A percentile compares a stretch with the other conserved stretches of the same genome.
These are phyloP conservation scores for Plantago ovata DNA, from an alignment of 257 asterid genomes.

Conservation along the genomic window DNA sequence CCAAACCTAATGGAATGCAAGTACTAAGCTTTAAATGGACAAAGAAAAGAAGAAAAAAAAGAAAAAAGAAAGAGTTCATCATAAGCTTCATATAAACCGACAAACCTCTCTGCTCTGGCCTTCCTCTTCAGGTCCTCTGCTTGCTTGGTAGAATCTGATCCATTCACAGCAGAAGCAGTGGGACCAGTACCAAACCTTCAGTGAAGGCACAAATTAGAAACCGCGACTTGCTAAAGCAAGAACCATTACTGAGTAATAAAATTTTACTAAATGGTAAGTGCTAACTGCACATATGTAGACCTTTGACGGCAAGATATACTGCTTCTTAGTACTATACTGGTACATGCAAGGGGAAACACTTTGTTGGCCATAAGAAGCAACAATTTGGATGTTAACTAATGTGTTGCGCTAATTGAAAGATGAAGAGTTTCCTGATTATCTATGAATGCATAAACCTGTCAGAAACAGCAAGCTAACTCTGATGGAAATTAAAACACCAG, in stretches of 20 bases:
- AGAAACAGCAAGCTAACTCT: too few relatives aligned
- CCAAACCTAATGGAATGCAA: constrained; percentile 59
- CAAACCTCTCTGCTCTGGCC: constrained; percentile 96
- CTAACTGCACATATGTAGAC: background rate
- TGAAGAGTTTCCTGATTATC: too few relatives aligned
- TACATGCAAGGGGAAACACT: too few relatives aligned
- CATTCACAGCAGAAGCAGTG: constrained; percentile 34
- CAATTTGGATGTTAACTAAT: too few relatives aligned
- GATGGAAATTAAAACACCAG: too few relatives aligned
- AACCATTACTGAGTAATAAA: background rate
- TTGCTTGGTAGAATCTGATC: constrained; percentile 47
- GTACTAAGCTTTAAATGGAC: background rate
- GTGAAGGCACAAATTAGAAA: constrained; percentile 9
- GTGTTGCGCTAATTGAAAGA: too few relatives aligned
- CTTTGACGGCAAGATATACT: too few relatives aligned
- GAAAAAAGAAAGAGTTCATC: background rate
- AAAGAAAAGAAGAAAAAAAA: constrained; percentile 7
- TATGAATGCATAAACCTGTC: too few relatives aligned
- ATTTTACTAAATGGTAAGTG: constrained; percentile 12
- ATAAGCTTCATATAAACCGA: background rate
- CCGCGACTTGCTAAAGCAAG: background rate
- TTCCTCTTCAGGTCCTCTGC: constrained; percentile 82
- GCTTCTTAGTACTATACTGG: too few relatives aligned
- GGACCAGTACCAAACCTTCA: constrained; percentile 79
- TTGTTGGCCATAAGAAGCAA: too few relatives aligned